Evolutionary conservation across 2,329 filamentous ascomycete species (phyloP), one percentile per base, ranked within the genome.

Genomic region (Trichocomaceae sp.): DNA sequence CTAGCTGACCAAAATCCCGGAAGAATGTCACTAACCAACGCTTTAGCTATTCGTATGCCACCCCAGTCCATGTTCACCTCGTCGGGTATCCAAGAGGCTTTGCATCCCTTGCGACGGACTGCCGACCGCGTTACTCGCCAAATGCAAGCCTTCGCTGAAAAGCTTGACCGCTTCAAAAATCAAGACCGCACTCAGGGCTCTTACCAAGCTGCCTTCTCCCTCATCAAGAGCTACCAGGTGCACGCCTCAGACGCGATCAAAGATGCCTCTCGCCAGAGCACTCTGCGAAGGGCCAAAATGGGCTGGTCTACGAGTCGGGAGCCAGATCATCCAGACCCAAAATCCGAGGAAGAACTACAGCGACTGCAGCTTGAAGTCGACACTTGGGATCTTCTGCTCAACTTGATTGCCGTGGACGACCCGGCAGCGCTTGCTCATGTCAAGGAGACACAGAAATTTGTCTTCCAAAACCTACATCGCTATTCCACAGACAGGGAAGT

Each of bases 371-470:
- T 87, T 60, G 93, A 99, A 71, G 83, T 85, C 41, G 89, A 95
- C 63, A 93, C 90, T 0, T 99, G 93, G 93, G 85, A 95, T 65
- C 77, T 97, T 26, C 75, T 97, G 56, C 81, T 84, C 48, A 81
- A 88, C 39, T 77, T 95, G 58, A 79, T 96, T 50, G 83, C 86
- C 10, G 71, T 89, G 59, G 81, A 88, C 63, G 85, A 89, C 66
- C 74, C 78, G 35, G 63, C 77, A 61, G 73, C 74, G 45, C 59
- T 62, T 58, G 61, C 62, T 20, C 71, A 74, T 53, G 61, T 69
- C 61, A 67, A 67, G 59, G 64, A 70, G 54, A 68, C 62, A 13
- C 73, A 76, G 54, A 67, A 70, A 55, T 68, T 63, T 3, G 72
- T 62, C 51, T 72, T 74, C 35, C 72, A 68, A 59, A 70, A 69